phyloP scores from a whole-genome alignment of 176 grass and related monocot genomes.

The Lolium rigidum region DNA sequence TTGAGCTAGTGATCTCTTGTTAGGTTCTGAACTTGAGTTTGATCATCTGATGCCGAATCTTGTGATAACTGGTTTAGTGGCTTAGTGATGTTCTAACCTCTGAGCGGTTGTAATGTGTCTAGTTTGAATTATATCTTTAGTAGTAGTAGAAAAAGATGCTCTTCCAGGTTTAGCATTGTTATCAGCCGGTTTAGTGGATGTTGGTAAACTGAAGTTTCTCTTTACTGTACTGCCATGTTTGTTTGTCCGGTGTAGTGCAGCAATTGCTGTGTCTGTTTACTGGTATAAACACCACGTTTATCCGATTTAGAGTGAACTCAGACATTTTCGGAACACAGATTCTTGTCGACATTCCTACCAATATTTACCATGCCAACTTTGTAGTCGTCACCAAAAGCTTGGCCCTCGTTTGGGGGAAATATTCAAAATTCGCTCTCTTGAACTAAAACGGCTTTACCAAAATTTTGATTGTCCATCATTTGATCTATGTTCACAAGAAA shows the following conservation, averaged over 20 bases:
- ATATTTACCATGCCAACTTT: too few species aligned
- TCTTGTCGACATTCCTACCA: too few species aligned
- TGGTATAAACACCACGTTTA: neutral
- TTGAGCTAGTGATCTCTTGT: neutral
- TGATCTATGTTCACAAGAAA: too few species aligned
- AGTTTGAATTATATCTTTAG: neutral
- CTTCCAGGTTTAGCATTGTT: neutral
- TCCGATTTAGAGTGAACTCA: neutral
- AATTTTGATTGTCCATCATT: too few species aligned
- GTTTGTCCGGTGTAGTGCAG: neutral
- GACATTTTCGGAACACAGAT: neutral
- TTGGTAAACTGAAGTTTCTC: too few species aligned
- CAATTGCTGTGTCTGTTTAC: neutral
- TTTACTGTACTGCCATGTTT: neutral
- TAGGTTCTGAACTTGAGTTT: conserved; percentile 1
- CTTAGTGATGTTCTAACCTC: conserved; percentile 5
- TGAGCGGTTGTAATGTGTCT: neutral
- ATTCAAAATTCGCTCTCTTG: too few species aligned
- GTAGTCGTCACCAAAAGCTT: too few species aligned
- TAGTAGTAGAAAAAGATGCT: neutral
- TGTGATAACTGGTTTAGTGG: neutral
- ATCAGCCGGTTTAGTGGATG: neutral
- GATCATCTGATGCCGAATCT: neutral
- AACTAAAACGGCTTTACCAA: too few species aligned
- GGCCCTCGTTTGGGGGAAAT: too few species aligned